Evolutionary conservation across 164 flowering plant genomes (phyloP), one percentile per base, ranked within the genome.

Genomic region (Platanus orientalis): DNA sequence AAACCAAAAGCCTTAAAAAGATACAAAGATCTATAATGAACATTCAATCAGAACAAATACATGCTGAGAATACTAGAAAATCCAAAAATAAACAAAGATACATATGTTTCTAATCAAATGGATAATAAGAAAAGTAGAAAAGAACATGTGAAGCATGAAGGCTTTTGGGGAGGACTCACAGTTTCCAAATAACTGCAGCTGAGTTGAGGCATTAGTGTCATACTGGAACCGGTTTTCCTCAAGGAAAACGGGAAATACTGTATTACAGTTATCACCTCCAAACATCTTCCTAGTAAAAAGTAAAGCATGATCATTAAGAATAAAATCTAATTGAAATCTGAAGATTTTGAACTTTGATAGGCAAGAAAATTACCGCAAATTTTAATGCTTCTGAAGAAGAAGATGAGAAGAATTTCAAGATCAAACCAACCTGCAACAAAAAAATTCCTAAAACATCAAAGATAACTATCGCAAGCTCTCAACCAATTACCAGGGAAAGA

Each of bases 121-220:
- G 10, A 10, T 5, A 5, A 34, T 0, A 34, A 34, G 39, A 34
- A 34, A 5, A 34, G n/a, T n/a, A 34, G 39, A 34, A 34, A 34
- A 34, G 39, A 42, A 42, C 13, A 42, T 42, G 13, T 32, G 9
- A 32, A 4, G 36, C 36, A 32, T 4, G 36, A 9, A 36, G 49
- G n/a, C 16, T 45, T 19, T 45, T 45, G n/a, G 27, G n/a, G 30
- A 32, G 30, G 51, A 82, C 92, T 84, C 71, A 89, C 92, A 70
- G 65, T 84, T 79, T 70, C 86, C 91, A 72, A 81, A 82, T 55
- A 87, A 61, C 73, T 87, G 92, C 59, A 85, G 82, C 74, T 85
- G 89, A 24, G 85, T 84, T 57, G 84, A 74, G 17, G 78, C 73
- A 67, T 76, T 81, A 6, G 80, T 47, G 58, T 79, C 73, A 56